Conservation (phyloP, 148 eudicot genomes). For the Selenicereus undatus region DNA sequence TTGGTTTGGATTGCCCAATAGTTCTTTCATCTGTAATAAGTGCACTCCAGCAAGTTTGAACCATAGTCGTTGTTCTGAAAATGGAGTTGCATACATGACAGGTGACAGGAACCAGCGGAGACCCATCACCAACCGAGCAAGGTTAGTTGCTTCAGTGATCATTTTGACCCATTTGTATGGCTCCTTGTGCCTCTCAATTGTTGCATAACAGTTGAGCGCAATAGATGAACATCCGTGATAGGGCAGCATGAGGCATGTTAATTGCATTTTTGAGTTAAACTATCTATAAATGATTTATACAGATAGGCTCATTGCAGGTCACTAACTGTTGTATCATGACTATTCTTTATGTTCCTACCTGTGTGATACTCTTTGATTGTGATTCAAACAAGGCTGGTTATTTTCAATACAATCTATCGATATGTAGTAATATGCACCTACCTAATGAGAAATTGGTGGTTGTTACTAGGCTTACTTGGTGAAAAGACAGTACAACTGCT, state of each 20-base stretch:
- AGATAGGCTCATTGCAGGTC: too few relatives aligned
- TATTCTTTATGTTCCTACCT: too few relatives aligned
- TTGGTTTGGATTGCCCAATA: too few relatives aligned
- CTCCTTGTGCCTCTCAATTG: too few relatives aligned
- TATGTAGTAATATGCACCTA: background rate
- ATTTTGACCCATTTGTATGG: too few relatives aligned
- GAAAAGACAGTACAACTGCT: background rate
- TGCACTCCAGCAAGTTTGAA: background rate
- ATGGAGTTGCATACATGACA: background rate
- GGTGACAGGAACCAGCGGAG: background rate
- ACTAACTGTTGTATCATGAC: too few relatives aligned
- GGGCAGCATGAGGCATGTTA: background rate
- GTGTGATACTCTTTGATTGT: too few relatives aligned
- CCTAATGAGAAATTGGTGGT: background rate
- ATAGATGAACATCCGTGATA: background rate
- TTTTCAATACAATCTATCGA: background rate
- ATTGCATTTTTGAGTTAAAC: background rate
- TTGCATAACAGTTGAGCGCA: too few relatives aligned
- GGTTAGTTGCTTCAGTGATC: background rate
- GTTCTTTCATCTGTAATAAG: too few relatives aligned
- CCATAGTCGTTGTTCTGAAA: background rate
- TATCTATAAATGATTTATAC: too few relatives aligned
- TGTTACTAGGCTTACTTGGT: background rate
- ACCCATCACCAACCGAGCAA: slow-evolving; percentile 7
- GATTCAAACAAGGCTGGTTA: background rate